Evolutionary conservation across 441 rosid species (phyloP).

Genomic region (Gossypium aridum): DNA sequence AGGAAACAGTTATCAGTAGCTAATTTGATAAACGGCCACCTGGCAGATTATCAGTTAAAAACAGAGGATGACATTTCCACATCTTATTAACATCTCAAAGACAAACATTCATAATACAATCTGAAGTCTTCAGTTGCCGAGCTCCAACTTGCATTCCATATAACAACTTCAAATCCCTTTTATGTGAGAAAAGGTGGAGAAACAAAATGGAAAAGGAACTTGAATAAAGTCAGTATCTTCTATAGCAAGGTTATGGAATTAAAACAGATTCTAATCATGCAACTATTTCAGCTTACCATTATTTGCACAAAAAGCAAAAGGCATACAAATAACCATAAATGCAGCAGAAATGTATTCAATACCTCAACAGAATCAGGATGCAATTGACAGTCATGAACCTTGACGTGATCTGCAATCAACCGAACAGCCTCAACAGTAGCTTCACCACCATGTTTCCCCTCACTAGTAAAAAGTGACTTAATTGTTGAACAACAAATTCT

Average conservation of each 20-base stretch:
- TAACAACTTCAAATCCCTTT: not conserved
- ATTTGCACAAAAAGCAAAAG: not conserved
- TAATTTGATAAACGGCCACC: not conserved
- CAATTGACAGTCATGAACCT: slow-evolving; percentile 70
- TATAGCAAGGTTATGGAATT: not conserved
- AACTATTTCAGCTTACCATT: not conserved
- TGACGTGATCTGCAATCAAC: slow-evolving; percentile 75
- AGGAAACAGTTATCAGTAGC: not conserved
- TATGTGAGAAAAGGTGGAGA: not conserved
- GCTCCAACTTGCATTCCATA: not conserved
- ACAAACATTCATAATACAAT: not conserved
- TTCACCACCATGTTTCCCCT: slow-evolving; percentile 84
- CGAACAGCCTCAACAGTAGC: slow-evolving; percentile 70
- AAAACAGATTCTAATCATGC: not conserved
- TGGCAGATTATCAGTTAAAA: not conserved
- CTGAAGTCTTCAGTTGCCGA: not conserved
- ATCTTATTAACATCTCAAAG: not conserved
- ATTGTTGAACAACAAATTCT: slow-evolving; percentile 69
- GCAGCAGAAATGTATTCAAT: slow-evolving; percentile 1
- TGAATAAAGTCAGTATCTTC: not conserved
- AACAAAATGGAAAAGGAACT: not conserved
- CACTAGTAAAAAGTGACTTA: slow-evolving; percentile 69
- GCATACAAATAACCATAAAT: not conserved
- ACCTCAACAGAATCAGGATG: slow-evolving; percentile 88
- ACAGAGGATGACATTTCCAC: not conserved